These are phyloP conservation scores for Schoenoplectus tabernaemontani DNA, from an alignment of 202 grass and related monocot genomes.

Conservation along the genomic window DNA sequence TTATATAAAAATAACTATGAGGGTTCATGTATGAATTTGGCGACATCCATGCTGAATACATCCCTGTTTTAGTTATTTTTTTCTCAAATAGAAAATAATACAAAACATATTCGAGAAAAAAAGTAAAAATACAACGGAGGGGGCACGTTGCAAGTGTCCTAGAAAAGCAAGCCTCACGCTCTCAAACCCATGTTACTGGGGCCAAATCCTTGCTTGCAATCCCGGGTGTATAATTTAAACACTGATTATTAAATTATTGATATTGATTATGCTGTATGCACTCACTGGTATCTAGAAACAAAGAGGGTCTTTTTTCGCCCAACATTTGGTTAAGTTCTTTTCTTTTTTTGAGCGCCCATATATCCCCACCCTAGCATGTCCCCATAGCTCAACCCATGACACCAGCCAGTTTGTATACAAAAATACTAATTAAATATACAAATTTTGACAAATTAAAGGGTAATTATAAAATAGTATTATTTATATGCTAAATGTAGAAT, in stretches of 20 bases:
- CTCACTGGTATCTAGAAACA: not conserved
- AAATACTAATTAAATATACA: no score
- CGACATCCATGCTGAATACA: no score
- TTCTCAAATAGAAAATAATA: not conserved
- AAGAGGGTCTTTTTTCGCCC: not conserved
- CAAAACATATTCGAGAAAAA: not conserved
- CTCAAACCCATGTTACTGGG: slow-evolving; percentile 23
- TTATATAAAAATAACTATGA: not conserved
- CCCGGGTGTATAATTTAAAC: slow-evolving; percentile 18
- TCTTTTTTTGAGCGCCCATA: not conserved
- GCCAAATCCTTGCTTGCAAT: slow-evolving; percentile 25
- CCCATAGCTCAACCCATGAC: not conserved
- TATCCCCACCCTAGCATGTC: not conserved
- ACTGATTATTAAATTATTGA: slow-evolving; percentile 24
- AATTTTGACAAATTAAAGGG: no score
- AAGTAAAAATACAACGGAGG: not conserved
- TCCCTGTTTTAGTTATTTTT: not conserved
- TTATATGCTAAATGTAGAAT: no score
- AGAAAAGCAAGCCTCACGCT: not conserved
- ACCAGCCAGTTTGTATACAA: no score
- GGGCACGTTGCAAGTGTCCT: no score
- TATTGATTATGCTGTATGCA: not conserved
- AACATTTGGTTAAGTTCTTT: no score
- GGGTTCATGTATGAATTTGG: not conserved
- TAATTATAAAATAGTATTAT: no score